Base-by-base conservation (phyloP, 2,329 filamentous ascomycete genomes). In the Bipolaris cookei region DNA sequence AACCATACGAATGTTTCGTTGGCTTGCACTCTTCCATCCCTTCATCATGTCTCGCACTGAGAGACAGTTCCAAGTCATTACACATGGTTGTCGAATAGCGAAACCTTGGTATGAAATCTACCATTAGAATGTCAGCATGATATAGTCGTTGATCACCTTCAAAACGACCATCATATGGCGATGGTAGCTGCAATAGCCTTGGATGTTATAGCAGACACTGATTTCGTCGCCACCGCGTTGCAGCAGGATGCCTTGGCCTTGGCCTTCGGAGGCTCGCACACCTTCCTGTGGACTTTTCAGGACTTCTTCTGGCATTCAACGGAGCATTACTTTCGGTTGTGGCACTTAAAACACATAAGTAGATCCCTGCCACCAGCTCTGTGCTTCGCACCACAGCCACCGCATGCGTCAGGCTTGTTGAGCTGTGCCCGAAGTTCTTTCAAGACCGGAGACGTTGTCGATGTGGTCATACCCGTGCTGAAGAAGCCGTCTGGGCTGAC, bases 251-350 rank as follows among this genome's bases (percentile, higher is more conserved):
- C 32, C 18, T 49, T 32, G 21, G 18, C 3, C 1, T 2, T 47
- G 13, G 28, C 35, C 16, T 35, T 41, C n/a, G 23, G 30, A 14
- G 39, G 14, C 8, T 47, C 60, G 32, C 71, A 74, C 10, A 64
- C 51, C 50, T 67, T 71, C 64, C 73, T 74, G 64, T 76, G 74
- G 8, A 59, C 42, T 61, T 68, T 71, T 71, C 72, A 75, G 42
- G 70, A 61, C 41, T 66, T 62, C 52, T 68, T 72, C 58, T 75
- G 71, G 46, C 71, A 76, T 20, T 54, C 61, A 21, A 50, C 48
- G 18, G 68, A 63, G 51, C 73, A 76, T 64, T 74, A 76, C 54
- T 44, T 63, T 45, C 62, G 54, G 11, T 62, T 56, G 42, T 61
- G 67, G 63, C 73, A 76, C 39, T 59, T 66, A 23, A 56, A 42